Evolutionary conservation across 2,329 filamentous ascomycete genomes (phyloP).

Genomic region (Colletotrichum brevisporum): DNA sequence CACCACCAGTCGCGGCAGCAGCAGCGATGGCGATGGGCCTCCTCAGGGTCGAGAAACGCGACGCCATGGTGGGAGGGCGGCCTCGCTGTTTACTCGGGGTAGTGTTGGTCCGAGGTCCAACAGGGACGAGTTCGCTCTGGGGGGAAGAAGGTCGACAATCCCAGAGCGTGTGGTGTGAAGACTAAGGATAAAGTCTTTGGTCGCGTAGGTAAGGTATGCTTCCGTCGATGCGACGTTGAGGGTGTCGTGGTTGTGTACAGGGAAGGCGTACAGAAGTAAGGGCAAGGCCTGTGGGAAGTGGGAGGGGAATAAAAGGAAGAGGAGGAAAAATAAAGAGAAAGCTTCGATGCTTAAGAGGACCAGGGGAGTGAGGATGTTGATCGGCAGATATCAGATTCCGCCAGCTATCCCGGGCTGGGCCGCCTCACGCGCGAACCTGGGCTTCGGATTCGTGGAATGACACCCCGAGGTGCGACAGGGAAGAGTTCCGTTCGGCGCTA

Average conservation of each 20-base stretch:
- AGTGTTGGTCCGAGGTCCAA: conserved; percentile 25
- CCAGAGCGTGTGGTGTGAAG: neutral
- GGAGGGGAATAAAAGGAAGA: conserved; percentile 1
- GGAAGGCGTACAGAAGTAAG: conserved; percentile 3
- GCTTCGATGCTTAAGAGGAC: conserved; percentile 30
- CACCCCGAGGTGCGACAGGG: conserved; percentile 27
- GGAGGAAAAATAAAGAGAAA: conserved; percentile 17
- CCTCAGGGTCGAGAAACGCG: conserved; percentile 52
- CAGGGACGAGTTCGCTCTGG: conserved; percentile 4
- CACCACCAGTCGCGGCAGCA: conserved; percentile 45
- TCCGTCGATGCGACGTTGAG: neutral
- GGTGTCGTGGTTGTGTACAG: neutral
- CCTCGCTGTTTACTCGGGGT: conserved; percentile 4
- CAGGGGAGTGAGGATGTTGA: conserved; percentile 31
- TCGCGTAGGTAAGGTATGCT: neutral
- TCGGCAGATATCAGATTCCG: conserved; percentile 24
- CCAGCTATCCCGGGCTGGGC: conserved; percentile 29
- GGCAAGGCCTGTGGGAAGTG: neutral
- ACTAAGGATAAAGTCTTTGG: neutral
- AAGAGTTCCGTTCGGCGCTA: conserved; percentile 27
- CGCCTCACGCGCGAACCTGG: conserved; percentile 28
- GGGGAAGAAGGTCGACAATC: conserved; percentile 12
- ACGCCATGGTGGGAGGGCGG: conserved; percentile 48
- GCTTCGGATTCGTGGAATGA: conserved; percentile 39
- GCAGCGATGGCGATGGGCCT: conserved; percentile 52